A percentile compares a stretch with the other conserved stretches of the same genome.
These are phyloP conservation scores for Fusarium pseudograminearum DNA, from an alignment of 2,329 filamentous ascomycete genomes.

Conservation along the genomic window DNA sequence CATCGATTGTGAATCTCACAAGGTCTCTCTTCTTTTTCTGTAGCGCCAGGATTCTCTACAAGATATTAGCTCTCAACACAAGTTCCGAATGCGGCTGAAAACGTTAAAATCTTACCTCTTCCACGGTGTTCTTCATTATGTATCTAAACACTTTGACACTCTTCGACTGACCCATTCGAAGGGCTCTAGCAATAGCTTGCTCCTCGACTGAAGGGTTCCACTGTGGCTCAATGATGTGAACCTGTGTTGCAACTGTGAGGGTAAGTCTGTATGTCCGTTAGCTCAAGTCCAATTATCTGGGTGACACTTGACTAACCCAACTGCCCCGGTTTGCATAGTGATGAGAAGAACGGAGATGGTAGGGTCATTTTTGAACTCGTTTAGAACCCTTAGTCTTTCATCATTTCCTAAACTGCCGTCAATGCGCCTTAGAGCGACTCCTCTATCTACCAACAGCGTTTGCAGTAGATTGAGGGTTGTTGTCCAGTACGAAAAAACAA, in stretches of 20 bases:
- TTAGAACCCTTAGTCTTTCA: not conserved
- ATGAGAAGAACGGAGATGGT: not conserved
- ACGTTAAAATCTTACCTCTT: not conserved
- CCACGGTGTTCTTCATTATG: not conserved
- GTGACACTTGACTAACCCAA: not conserved
- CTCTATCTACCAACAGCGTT: not conserved
- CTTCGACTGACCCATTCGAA: not conserved
- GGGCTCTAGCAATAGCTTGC: not conserved
- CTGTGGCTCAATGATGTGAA: not conserved
- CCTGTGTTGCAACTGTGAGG: not conserved
- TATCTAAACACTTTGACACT: not conserved
- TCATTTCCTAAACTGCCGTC: not conserved
- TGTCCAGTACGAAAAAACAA: not conserved
- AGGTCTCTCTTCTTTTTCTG: not conserved
- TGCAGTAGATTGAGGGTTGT: not conserved
- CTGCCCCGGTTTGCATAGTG: not conserved
- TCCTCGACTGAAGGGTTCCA: not conserved
- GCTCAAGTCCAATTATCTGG: not conserved
- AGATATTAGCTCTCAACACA: not conserved
- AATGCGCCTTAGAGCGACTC: accelerated
- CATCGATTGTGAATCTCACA: not conserved
- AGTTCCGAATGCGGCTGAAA: too few relatives aligned
- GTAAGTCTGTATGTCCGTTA: not conserved
- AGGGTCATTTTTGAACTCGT: not conserved
- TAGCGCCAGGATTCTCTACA: not conserved